Evolutionary conservation across 2,329 filamentous ascomycete genomes (phyloP), one percentile per base, ranked within the genome.

Genomic region (Ascochyta lentis): DNA sequence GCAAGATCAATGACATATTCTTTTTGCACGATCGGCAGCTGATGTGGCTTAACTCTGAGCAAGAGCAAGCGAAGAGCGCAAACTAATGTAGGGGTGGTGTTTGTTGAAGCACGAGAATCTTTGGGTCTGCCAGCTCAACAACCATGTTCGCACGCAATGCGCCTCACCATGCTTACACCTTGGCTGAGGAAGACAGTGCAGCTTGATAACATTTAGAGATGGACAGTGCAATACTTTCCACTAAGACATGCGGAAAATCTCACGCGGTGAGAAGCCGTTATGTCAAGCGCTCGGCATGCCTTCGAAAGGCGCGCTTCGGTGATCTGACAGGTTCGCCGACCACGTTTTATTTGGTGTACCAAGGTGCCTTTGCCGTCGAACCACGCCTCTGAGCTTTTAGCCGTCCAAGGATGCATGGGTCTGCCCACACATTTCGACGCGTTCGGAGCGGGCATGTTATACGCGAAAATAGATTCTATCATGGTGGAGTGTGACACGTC

Each of bases 271-370:
- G 19, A 19, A 19, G 19, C 19, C 19, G 19, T 19, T 19, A 35
- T 47, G 26, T 40, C 23, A 40, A 45, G 46, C 35, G 41, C 26
- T n/a, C 24, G 29, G 46, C 31, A 29, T 12, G 7, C 27, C 29
- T 27, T 38, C 16, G 31, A 29, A 54, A 16, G 38, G 31, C 42
- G 35, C 37, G 37, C 42, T 35, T 40, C 41, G 42, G 53, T 46
- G 29, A 26, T n/a, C n/a, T 39, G 41, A 37, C 19, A 54, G 41
- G 8, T 22, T 55, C 53, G 53, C 42, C 53, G 42, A 56, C 35
- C 35, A 34, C 26, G 29, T 37, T 49, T 49, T 23, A 10, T 22
- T 22, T 37, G 37, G 13, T n/a, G 46, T 50, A 41, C 52, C 41
- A 50, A 49, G 23, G 35, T 42, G 50, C 26, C 19, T 33, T 46